Conservation (phyloP, 345 rosid genomes). For the Cardiospermum halicacabum region DNA sequence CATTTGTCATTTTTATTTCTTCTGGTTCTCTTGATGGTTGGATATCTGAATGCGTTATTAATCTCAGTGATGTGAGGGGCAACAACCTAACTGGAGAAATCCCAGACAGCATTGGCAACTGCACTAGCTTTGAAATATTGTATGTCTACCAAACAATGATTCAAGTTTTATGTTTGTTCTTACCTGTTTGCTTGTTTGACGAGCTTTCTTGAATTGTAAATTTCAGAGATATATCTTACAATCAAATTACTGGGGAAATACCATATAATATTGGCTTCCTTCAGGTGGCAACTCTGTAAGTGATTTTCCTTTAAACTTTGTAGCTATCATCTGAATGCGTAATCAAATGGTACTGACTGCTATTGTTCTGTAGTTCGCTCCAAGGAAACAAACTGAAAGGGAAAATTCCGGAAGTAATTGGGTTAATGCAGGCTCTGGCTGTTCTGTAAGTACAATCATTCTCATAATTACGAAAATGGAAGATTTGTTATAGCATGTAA, state of each 20-base stretch:
- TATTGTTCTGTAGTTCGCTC: slow-evolving; percentile 53
- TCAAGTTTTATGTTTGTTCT: not conserved
- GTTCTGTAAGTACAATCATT: slow-evolving; percentile 59
- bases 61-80: slow-evolving; percentile 87
- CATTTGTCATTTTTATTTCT: not conserved
- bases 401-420: slow-evolving; percentile 81
- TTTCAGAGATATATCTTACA: slow-evolving; percentile 82
- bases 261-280: slow-evolving; percentile 93
- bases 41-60: not conserved
- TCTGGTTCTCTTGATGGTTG: not conserved
- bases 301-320: not conserved
- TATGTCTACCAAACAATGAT: slow-evolving; percentile 24
- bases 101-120: slow-evolving; percentile 90
- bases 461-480: not conserved
- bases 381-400: slow-evolving; percentile 84
- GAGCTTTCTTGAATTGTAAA: not conserved
- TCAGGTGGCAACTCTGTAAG: slow-evolving; percentile 98
- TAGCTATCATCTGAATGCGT: not conserved
- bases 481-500: not conserved
- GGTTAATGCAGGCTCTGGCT: slow-evolving; percentile 97
- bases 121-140: slow-evolving; percentile 94
- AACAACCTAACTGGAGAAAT: slow-evolving; percentile 75
- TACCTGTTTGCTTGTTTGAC: not conserved
- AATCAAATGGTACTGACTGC: too few species aligned
- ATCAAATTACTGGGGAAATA: slow-evolving; percentile 77